A percentile compares a stretch with the other conserved stretches of the same genome.
These are phyloP conservation scores for Rhizopus arrhizus DNA, from an alignment of 371 early-diverging fungal genomes.

Conservation along the genomic window DNA sequence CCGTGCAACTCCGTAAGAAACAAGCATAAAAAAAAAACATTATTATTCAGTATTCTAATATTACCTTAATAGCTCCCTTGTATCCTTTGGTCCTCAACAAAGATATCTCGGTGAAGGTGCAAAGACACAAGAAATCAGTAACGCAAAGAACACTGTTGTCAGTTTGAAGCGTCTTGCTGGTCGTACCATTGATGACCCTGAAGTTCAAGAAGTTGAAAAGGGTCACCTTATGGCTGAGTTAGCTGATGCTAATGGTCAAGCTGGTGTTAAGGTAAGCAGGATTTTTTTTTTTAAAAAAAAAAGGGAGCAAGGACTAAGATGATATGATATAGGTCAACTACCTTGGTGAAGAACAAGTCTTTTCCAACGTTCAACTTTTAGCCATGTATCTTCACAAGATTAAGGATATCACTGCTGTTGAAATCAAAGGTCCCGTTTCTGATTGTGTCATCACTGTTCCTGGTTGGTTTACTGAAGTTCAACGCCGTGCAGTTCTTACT, in stretches of 20 bases:
- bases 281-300: not conserved
- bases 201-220: conserved; percentile 83
- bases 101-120: conserved; percentile 95
- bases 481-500: conserved; percentile 87
- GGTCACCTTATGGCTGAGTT: conserved; percentile 80
- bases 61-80: conserved; percentile 66
- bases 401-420: conserved; percentile 84
- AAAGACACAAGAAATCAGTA: conserved; percentile 92
- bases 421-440: conserved; percentile 83
- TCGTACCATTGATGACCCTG: conserved; percentile 87
- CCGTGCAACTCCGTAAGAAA: conserved; percentile 91
- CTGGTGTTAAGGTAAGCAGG: conserved; percentile 72
- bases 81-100: conserved; percentile 93
- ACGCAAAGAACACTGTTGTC: conserved; percentile 94
- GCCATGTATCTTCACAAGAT: conserved; percentile 95
- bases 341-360: conserved; percentile 73
- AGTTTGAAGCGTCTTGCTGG: conserved; percentile 97
- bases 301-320: not conserved
- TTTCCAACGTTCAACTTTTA: conserved; percentile 87
- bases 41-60: conserved; percentile 1
- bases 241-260: conserved; percentile 82
- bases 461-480: conserved; percentile 92
- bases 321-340: conserved; percentile 64
- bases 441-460: conserved; percentile 96
- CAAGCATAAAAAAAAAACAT: not conserved